Percentiles rank a stretch among this genome's conserved stretches.
Evolutionary conservation across 768 basidiomycete genomes (phyloP).

Genomic region (Strobilomyces dryophilus): DNA sequence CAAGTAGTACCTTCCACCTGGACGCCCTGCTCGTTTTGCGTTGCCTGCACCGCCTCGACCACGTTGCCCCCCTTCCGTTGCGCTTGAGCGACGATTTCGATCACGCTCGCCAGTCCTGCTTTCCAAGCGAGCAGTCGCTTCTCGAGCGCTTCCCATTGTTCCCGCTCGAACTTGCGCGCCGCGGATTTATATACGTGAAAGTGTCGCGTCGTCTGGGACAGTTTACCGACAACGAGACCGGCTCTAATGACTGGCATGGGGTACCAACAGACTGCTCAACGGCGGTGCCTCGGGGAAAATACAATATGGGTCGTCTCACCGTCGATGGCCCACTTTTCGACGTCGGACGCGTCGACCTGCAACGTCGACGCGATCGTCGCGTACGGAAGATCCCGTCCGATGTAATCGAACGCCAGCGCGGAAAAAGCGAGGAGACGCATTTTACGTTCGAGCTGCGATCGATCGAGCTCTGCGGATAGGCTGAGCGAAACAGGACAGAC

Average conservation of each 20-base stretch:
- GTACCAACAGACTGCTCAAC: not conserved
- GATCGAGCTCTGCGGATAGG: constrained; percentile 46
- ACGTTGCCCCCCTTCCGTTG: constrained; percentile 35
- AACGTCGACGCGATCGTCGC: constrained; percentile 61
- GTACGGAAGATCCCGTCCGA: constrained; percentile 73
- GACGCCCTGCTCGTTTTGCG: constrained; percentile 19
- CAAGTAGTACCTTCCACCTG: constrained; percentile 22
- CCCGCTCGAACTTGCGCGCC: constrained; percentile 68
- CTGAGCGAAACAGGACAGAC: not conserved
- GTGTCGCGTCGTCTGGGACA: constrained; percentile 74
- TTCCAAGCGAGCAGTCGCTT: constrained; percentile 77
- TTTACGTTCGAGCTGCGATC: constrained; percentile 64
- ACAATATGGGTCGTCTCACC: constrained; percentile 40
- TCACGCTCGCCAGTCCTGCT: constrained; percentile 58
- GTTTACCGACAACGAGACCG: constrained; percentile 74
- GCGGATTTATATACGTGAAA: constrained; percentile 71
- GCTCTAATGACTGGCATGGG: constrained; percentile 64
- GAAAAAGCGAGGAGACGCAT: constrained; percentile 75
- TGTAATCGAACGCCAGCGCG: constrained; percentile 70
- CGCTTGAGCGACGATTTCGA: constrained; percentile 64
- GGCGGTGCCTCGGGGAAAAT: not conserved
- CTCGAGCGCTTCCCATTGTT: constrained; percentile 79
- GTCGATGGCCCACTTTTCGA: constrained; percentile 88
- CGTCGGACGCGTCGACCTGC: constrained; percentile 58
- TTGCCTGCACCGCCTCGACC: constrained; percentile 19